Conservation (phyloP, 208 protist species). For the Strigomonas oncopelti region DNA sequence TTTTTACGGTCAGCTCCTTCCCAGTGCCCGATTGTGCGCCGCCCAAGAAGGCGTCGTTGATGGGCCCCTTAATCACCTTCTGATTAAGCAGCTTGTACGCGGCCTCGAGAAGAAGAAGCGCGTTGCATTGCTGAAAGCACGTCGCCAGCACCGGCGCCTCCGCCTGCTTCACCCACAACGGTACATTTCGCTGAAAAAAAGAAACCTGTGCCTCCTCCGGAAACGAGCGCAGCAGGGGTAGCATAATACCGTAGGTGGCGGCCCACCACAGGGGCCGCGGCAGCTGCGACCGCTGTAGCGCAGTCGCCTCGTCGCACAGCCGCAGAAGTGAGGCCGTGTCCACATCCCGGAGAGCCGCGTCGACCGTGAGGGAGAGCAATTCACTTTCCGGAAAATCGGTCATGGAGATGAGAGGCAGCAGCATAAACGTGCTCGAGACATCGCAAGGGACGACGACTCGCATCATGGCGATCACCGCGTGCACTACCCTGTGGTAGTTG, state of each 20-base stretch:
- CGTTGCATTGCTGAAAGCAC: slow-evolving; percentile 35
- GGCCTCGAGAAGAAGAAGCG: slow-evolving; percentile 65
- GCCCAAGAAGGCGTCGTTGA: slow-evolving; percentile 47
- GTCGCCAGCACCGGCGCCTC: background rate
- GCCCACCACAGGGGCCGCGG: slow-evolving; percentile 32
- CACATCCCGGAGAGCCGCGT: slow-evolving; percentile 18
- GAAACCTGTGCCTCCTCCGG: slow-evolving; percentile 6
- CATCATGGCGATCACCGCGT: slow-evolving; percentile 22
- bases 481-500: slow-evolving; percentile 26
- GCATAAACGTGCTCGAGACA: slow-evolving; percentile 16
- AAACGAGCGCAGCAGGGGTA: slow-evolving; percentile 30
- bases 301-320: slow-evolving; percentile 21
- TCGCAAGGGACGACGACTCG: slow-evolving; percentile 16
- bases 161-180: slow-evolving; percentile 25
- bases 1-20: slow-evolving; percentile 70
- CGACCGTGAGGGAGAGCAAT: slow-evolving; percentile 11
- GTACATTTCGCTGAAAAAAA: slow-evolving; percentile 40
- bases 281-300: slow-evolving; percentile 23
- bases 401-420: slow-evolving; percentile 45
- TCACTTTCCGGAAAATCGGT: slow-evolving; percentile 25
- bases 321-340: background rate
- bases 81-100: slow-evolving; percentile 47
- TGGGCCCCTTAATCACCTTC: slow-evolving; percentile 28
- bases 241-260: slow-evolving; percentile 34
- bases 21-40: slow-evolving; percentile 29